phyloP scores from a whole-genome alignment of 1,284 basidiomycete species.

The Anthracocystis panici-leucophaei region DNA sequence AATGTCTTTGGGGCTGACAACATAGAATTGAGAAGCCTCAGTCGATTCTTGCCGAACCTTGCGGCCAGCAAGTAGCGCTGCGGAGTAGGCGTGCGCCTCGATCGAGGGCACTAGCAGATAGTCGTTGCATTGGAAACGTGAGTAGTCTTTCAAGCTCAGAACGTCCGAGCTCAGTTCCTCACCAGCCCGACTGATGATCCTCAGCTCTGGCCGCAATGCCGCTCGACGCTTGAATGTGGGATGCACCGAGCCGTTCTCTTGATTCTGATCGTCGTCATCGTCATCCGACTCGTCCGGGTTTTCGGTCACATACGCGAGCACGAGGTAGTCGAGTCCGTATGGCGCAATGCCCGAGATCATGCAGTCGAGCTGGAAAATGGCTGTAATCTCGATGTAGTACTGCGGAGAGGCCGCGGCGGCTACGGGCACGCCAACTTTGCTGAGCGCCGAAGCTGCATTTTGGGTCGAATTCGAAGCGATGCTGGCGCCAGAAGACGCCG shows the following conservation, averaged over 20 bases:
- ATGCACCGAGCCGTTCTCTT: constrained; percentile 7
- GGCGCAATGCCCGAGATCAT: constrained; percentile 93
- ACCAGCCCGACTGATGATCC: constrained; percentile 87
- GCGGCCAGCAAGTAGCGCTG: constrained; percentile 40
- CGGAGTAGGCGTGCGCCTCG: constrained; percentile 53
- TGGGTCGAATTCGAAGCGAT: constrained; percentile 27
- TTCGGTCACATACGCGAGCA: constrained; percentile 78
- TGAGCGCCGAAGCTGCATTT: constrained; percentile 29
- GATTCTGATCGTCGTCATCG: constrained; percentile 19
- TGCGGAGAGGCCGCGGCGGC: constrained; percentile 21
- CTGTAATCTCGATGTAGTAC: constrained; percentile 82
- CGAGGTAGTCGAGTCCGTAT: constrained; percentile 78
- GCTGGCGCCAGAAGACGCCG: constrained; percentile 25
- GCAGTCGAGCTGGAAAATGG: constrained; percentile 92
- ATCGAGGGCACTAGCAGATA: constrained; percentile 76
- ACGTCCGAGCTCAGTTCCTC: constrained; percentile 91
- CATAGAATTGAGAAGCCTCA: constrained; percentile 75
- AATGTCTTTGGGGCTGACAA: constrained; percentile 86
- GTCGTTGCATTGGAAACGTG: constrained; percentile 91
- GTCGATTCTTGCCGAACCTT: constrained; percentile 35
- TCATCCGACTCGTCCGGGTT: constrained; percentile 58
- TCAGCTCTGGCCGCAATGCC: constrained; percentile 89
- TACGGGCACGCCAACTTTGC: constrained; percentile 32
- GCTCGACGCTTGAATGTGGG: constrained; percentile 77
- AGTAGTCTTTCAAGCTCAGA: constrained; percentile 81